Base-by-base conservation (phyloP, 768 basidiomycete genomes). In the Trametes meyenii region DNA sequence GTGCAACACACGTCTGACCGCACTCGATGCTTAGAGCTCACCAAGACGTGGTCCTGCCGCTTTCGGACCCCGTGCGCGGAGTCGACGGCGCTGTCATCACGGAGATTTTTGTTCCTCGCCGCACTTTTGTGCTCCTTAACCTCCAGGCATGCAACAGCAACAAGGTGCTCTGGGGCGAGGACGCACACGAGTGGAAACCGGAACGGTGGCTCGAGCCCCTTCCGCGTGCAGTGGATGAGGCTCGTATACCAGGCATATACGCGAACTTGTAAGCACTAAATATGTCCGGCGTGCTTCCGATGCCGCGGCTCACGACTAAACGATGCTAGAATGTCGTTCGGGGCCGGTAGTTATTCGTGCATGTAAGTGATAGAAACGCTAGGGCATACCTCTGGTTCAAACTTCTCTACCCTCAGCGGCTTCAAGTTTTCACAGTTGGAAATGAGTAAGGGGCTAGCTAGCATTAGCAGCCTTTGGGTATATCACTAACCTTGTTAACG, bases 1-100 rank as follows among this genome's bases (percentile, higher is more conserved):
- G 5, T 23, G 17, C 10, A 2, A 6, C 10, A 10, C 8, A 2
- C 16, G 10, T 10, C 11, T 21, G 46, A 29, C 12, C 13, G 1
- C 36, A 24, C 50, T 3, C 5, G 2, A 24, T n/a, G 2, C 24
- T 19, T 58, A 82, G 80, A 1, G 61, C 75, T 14, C 64, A 66
- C 4, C 55, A 77, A 53, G 77, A 80, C 56, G 67, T 66, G 7
- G 53, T 79, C 8, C 65, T 83, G 1, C 82, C 83, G 4, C 71
- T 83, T 5, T 71, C 67, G 0, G 66, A 60, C 1, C 78, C 80
- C 0, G 66, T 83, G 35, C 65, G 64, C 36, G 76, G 76, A 2
- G 35, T 66, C 1, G 73, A 80, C 65, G 80, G 80, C 5, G 62
- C 66, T 16, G 66, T 74, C 2, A 72, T 81, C n/a, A 55, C 62